Conservation (phyloP, 1,284 basidiomycete genomes). For the Jaminaea rosea region DNA sequence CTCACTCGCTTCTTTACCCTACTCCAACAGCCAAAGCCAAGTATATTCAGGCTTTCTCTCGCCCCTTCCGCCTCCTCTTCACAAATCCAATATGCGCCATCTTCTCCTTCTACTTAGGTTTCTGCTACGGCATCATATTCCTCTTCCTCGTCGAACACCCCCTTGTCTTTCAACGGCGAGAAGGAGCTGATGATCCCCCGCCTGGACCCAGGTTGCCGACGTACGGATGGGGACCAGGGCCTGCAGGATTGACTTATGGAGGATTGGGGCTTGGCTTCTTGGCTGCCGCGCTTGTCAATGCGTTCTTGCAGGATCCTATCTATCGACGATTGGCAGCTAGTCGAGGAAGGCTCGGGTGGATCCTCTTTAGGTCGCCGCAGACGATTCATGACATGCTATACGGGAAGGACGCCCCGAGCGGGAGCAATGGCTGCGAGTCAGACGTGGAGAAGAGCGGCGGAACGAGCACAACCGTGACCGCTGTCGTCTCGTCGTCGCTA, state of each 20-base stretch:
- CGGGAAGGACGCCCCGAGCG: slow-evolving; percentile 11
- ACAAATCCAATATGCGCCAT: slow-evolving; percentile 44
- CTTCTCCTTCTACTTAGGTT: slow-evolving; percentile 50
- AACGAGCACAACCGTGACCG: background rate
- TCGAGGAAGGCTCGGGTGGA: slow-evolving; percentile 20
- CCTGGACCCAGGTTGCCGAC: slow-evolving; percentile 41
- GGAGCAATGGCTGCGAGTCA: slow-evolving; percentile 17
- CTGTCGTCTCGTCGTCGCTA: slow-evolving; percentile 8
- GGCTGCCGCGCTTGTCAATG: slow-evolving; percentile 46
- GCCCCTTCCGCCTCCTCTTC: slow-evolving; percentile 47
- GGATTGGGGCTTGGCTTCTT: slow-evolving; percentile 50
- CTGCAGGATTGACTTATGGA: slow-evolving; percentile 48
- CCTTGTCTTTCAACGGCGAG: slow-evolving; percentile 46
- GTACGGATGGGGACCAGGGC: slow-evolving; percentile 48
- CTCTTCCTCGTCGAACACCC: slow-evolving; percentile 50
- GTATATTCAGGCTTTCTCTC: slow-evolving; percentile 37
- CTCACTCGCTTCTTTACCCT: slow-evolving; percentile 5
- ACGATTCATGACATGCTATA: slow-evolving; percentile 6
- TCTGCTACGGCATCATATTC: slow-evolving; percentile 50
- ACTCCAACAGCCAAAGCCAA: slow-evolving; percentile 12
- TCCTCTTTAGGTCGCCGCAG: slow-evolving; percentile 12
- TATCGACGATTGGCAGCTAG: slow-evolving; percentile 41
- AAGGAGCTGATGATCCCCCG: slow-evolving; percentile 35
- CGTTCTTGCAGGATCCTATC: slow-evolving; percentile 48
- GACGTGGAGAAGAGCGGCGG: slow-evolving; percentile 1